Conservation (phyloP, 208 protist genomes). For the Trichomonas gallinae region DNA sequence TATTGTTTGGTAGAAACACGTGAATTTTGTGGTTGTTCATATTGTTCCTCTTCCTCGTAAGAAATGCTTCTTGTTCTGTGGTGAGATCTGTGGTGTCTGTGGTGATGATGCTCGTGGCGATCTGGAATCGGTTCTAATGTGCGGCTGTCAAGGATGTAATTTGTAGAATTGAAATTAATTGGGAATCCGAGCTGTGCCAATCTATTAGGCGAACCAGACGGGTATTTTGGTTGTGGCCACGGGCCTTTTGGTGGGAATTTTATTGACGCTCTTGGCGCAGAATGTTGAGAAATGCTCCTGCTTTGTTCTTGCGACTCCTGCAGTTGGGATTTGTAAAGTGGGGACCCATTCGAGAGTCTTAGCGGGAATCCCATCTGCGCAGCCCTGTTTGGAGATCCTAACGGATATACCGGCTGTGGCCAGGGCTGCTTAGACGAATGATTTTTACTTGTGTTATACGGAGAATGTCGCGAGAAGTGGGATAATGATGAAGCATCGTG, state of each 20-base stretch:
- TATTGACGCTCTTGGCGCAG: not conserved
- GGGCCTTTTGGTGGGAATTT: not conserved
- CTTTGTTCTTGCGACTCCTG: not conserved
- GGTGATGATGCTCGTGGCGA: not conserved
- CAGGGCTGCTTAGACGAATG: not conserved
- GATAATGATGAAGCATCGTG: not conserved
- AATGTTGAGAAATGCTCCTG: not conserved
- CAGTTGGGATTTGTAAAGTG: not conserved
- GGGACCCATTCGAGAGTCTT: not conserved
- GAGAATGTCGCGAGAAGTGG: not conserved
- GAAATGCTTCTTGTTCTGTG: not conserved
- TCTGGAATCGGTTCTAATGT: not conserved
- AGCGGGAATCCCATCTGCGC: not conserved
- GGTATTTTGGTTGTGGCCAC: not conserved
- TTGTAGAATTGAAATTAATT: not conserved
- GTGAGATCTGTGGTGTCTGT: not conserved
- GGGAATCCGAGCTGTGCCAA: not conserved
- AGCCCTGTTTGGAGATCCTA: not conserved
- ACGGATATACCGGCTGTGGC: not conserved
- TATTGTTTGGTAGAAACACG: not conserved
- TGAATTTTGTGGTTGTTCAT: not conserved
- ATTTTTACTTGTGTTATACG: not conserved
- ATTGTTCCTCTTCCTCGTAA: not conserved
- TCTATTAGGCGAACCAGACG: not conserved
- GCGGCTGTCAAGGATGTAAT: not conserved